These are phyloP conservation scores for Lachancea waltii DNA, from an alignment of 805 yeast genomes.

Conservation along the genomic window DNA sequence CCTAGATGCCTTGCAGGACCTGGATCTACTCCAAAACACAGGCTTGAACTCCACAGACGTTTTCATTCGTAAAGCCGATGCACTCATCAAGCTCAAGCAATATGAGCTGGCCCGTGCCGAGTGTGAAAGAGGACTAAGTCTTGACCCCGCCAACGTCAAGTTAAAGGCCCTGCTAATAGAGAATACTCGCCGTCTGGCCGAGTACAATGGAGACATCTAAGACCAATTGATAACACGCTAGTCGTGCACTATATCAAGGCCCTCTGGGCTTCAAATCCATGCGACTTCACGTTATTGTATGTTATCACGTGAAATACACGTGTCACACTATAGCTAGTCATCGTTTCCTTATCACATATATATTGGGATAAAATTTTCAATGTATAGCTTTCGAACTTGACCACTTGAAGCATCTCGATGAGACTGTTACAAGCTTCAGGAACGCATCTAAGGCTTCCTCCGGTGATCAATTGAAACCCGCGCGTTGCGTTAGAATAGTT, in stretches of 20 bases:
- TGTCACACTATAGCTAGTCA: background rate
- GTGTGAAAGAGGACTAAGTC: slow-evolving; percentile 67
- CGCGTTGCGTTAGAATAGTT: background rate
- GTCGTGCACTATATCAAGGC: too few species aligned
- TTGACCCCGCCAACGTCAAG: slow-evolving; percentile 45
- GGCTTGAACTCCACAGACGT: slow-evolving; percentile 60
- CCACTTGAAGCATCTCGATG: background rate
- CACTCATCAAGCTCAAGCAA: slow-evolving; percentile 54
- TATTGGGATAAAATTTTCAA: background rate
- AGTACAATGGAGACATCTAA: slow-evolving; percentile 25
- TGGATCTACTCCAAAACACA: slow-evolving; percentile 56
- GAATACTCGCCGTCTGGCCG: slow-evolving; percentile 24
- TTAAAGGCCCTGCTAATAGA: slow-evolving; percentile 24
- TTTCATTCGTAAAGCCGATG: slow-evolving; percentile 64
- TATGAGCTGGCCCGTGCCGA: slow-evolving; percentile 56
- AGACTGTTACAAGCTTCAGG: background rate
- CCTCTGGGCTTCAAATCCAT: too few species aligned
- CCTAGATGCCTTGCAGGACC: slow-evolving; percentile 59
- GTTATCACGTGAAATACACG: too few species aligned
- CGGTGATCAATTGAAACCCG: background rate
- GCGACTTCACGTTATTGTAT: too few species aligned
- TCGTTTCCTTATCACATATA: background rate
- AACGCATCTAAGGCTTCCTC: background rate
- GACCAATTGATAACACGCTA: too few species aligned
- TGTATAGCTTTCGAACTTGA: background rate